Base-by-base conservation (phyloP, 2,329 filamentous ascomycete genomes). In the Xylariaceae sp. region DNA sequence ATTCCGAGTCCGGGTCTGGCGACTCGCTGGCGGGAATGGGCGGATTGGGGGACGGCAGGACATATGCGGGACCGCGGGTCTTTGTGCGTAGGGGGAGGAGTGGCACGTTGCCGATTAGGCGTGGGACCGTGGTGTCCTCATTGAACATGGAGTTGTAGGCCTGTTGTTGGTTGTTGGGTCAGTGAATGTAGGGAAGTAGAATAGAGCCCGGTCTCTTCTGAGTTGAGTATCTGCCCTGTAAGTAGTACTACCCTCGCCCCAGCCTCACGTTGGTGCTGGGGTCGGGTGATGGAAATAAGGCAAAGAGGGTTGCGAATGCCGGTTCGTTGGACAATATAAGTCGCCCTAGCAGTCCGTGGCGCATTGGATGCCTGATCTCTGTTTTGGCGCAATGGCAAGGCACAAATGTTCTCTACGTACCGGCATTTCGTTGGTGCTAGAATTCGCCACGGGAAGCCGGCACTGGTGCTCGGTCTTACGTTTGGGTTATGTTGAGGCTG, bases 141-240 rank as follows among this genome's bases (percentile, higher is more conserved):
- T 86, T 86, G 84, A 96, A 96, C 80, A 96, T 88, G 72, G 89
- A 95, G 81, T 97, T 95, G 81, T 96, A 97, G 75, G 92, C 92
- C 90, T 95, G 64, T 50, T 44, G 47, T 42, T 49, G 43, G 47
- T 46, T 18, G 53, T 19, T 47, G 53, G 54, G 49, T 49, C 37
- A 51, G 56, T 19, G 4, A 26, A 8, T 26, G 26, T 26, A 15
- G 21, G 16, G 8, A 15, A 40, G 41, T 45, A 12, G 30, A 18
- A 41, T 12, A n/a, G 8, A n/a, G 26, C 34, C 21, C 46, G 21
- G 15, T 22, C 18, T 42, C 22, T n/a, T 30, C 45, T 16, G 32
- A 26, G 13, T n/a, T 10, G 37, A 18, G 18, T 15, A 3, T 46
- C 40, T 21, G 18, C 43, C 13, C 5, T 42, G 39, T 39, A 42